Evolutionary conservation across 139 green algal genomes (phyloP).

Genomic region (Chlorella sorokiniana): DNA sequence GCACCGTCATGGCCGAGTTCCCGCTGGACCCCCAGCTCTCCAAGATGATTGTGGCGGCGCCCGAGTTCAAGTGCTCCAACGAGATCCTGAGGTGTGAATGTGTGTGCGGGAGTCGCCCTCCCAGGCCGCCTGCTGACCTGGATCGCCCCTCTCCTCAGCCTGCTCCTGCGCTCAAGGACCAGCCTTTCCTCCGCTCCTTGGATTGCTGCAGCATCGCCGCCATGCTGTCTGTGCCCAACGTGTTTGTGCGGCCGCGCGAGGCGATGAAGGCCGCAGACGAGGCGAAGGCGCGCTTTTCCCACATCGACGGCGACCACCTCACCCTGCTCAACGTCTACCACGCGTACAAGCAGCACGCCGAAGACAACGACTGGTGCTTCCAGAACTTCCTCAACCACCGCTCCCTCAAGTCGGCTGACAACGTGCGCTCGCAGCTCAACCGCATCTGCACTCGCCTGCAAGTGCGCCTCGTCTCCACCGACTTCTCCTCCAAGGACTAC

Average conservation of each 20-base stretch:
- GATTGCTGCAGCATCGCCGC: constrained; percentile 77
- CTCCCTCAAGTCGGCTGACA: constrained; percentile 93
- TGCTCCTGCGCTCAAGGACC: neutral
- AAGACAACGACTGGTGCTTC: constrained; percentile 91
- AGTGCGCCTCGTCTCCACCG: constrained; percentile 81
- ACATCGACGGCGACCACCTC: constrained; percentile 98
- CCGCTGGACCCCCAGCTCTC: constrained; percentile 97
- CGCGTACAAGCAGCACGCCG: constrained; percentile 93
- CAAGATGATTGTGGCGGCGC: constrained; percentile 96
- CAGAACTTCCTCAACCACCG: constrained; percentile 96
- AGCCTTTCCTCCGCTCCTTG: neutral
- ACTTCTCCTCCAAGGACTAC: constrained; percentile 89
- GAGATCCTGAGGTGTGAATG: constrained; percentile 80
- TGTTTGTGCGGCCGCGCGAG: constrained; percentile 94
- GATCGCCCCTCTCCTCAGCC: too few species aligned
- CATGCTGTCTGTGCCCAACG: constrained; percentile 95
- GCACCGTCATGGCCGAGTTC: constrained; percentile 96
- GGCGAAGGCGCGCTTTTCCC: constrained; percentile 92
- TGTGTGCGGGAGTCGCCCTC: neutral
- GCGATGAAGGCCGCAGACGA: constrained; percentile 90
- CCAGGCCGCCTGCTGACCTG: neutral
- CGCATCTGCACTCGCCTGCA: constrained; percentile 77
- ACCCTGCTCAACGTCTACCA: constrained; percentile 99
- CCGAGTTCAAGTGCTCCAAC: constrained; percentile 96
- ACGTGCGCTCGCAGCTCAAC: constrained; percentile 90